Conservation (phyloP, 352 stramenopile species). For the Saprolegnia parasitica region DNA sequence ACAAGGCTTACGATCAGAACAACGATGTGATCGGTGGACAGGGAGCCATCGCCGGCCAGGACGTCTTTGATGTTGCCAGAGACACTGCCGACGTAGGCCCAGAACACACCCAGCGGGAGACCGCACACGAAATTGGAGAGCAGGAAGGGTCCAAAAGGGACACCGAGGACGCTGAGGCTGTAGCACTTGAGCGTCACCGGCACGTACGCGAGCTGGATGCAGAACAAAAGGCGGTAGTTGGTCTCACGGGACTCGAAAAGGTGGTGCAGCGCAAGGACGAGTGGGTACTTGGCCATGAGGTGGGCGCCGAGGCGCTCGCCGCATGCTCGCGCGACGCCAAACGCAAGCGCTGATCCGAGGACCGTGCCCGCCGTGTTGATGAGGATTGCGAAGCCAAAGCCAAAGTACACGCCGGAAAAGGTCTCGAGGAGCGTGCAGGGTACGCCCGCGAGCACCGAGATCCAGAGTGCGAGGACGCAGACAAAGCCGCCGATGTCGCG, state of each 20-base stretch:
- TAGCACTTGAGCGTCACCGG: slow-evolving; percentile 25
- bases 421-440: slow-evolving; percentile 17
- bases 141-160: neutral
- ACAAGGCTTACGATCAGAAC: neutral
- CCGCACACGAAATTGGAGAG: slow-evolving; percentile 19
- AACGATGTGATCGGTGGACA: neutral
- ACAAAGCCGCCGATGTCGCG: neutral
- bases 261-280: neutral
- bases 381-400: neutral
- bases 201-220: slow-evolving; percentile 16
- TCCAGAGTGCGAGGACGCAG: neutral
- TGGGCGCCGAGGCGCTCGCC: neutral
- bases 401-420: slow-evolving; percentile 16
- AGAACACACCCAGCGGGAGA: slow-evolving; percentile 14
- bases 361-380: slow-evolving; percentile 10
- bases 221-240: slow-evolving; percentile 14
- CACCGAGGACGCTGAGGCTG: slow-evolving; percentile 13
- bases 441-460: neutral
- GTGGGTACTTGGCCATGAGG: slow-evolving; percentile 8
- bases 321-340: slow-evolving; percentile 1
- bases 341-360: slow-evolving; percentile 1
- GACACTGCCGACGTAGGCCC: slow-evolving; percentile 23
- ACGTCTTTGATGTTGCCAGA: neutral
- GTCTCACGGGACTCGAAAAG: neutral
- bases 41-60: neutral